A percentile compares a stretch with the other conserved stretches of the same genome.
These are phyloP conservation scores for Anisodus acutangulus DNA, from an alignment of 257 asterid genomes.

Conservation along the genomic window DNA sequence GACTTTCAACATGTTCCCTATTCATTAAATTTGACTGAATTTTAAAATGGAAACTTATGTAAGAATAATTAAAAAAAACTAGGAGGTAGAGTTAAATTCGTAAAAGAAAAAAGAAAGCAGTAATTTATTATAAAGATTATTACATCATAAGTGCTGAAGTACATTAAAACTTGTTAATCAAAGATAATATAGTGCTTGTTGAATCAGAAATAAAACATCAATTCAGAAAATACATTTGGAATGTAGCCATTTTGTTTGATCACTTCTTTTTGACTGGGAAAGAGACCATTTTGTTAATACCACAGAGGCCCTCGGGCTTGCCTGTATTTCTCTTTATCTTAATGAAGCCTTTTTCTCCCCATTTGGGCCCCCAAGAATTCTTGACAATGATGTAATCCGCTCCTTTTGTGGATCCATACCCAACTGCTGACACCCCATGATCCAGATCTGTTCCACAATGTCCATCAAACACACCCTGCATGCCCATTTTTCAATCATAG, in stretches of 20 bases:
- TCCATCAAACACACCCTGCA: slow-evolving; percentile 71
- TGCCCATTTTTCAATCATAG: background rate
- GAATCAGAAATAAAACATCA: slow-evolving; percentile 7
- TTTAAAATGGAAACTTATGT: background rate
- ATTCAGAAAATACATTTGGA: background rate
- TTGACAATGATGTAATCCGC: slow-evolving; percentile 56
- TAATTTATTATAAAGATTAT: background rate
- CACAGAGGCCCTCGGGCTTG: slow-evolving; percentile 59
- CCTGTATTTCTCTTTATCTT: slow-evolving; percentile 69
- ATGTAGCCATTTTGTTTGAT: background rate
- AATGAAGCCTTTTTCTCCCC: slow-evolving; percentile 71
- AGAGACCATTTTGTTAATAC: slow-evolving; percentile 66
- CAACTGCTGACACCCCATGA: slow-evolving; percentile 63
- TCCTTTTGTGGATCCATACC: slow-evolving; percentile 57
- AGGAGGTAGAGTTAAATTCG: background rate
- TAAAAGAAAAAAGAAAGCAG: background rate
- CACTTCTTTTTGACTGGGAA: slow-evolving; percentile 57
- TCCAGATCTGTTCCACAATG: slow-evolving; percentile 62
- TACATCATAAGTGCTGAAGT: background rate
- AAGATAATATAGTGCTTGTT: background rate
- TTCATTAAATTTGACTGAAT: background rate
- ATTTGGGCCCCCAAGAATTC: slow-evolving; percentile 74
- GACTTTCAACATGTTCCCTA: background rate
- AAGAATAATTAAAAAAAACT: background rate
- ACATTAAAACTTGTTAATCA: background rate